A percentile compares a stretch with the other conserved stretches of the same genome.
phyloP scores from a whole-genome alignment of 495 filamentous ascomycete genomes.

The Penicillium turbatum region DNA sequence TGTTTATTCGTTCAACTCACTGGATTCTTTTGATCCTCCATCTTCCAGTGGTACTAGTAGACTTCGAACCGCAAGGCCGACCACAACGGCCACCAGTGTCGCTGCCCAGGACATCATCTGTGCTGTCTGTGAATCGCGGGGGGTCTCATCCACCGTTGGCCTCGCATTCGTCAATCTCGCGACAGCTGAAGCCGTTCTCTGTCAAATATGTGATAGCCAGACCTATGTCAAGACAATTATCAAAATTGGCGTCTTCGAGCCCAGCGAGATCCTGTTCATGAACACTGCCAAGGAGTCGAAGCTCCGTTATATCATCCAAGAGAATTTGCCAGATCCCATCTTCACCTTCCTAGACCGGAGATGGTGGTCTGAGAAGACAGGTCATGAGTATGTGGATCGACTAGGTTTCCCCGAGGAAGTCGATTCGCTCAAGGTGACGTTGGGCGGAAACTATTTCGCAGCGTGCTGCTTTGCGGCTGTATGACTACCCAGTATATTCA shows the following conservation, averaged over 20 bases:
- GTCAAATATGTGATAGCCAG: slow-evolving; percentile 86
- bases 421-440: slow-evolving; percentile 69
- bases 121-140: slow-evolving; percentile 84
- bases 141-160: slow-evolving; percentile 80
- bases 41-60: slow-evolving; percentile 34
- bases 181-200: slow-evolving; percentile 76
- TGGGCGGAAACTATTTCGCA: slow-evolving; percentile 84
- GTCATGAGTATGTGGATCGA: slow-evolving; percentile 72
- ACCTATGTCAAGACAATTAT: slow-evolving; percentile 80
- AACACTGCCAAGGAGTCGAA: slow-evolving; percentile 70
- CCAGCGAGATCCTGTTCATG: slow-evolving; percentile 69
- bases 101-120: slow-evolving; percentile 77
- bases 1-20: not conserved
- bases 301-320: slow-evolving; percentile 68
- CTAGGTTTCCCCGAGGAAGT: slow-evolving; percentile 74
- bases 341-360: slow-evolving; percentile 71
- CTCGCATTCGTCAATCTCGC: slow-evolving; percentile 84
- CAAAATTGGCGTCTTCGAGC: slow-evolving; percentile 75
- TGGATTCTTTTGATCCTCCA: slow-evolving; percentile 23
- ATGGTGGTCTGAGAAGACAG: slow-evolving; percentile 82
- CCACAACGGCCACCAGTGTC: slow-evolving; percentile 62
- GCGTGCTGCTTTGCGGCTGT: slow-evolving; percentile 87
- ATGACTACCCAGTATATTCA: slow-evolving; percentile 25
- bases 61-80: slow-evolving; percentile 47
- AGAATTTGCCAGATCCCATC: slow-evolving; percentile 51